Conservation (phyloP, 2,329 filamentous ascomycete genomes). For the Colletotrichum lini region DNA sequence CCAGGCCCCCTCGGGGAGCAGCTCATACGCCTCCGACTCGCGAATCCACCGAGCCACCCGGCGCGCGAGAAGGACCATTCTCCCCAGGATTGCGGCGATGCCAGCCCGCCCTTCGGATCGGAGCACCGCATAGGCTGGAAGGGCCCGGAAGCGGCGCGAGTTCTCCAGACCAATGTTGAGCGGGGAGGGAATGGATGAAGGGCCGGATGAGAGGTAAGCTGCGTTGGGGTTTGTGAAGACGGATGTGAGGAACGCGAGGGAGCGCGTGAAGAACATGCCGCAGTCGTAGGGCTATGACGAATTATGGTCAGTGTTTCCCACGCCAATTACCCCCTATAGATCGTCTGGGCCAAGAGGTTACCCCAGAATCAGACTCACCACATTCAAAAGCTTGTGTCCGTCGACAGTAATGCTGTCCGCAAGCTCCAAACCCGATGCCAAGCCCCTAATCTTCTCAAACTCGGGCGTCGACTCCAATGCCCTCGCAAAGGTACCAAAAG, state of each 20-base stretch:
- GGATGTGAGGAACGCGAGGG: constrained; percentile 68
- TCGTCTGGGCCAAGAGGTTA: background rate
- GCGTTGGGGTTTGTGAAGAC: constrained; percentile 90
- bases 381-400: constrained; percentile 93
- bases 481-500: constrained; percentile 88
- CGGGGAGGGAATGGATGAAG: constrained; percentile 77
- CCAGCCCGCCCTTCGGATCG: constrained; percentile 80
- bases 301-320: background rate
- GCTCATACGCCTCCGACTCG: constrained; percentile 73
- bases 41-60: constrained; percentile 75
- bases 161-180: constrained; percentile 92
- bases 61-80: constrained; percentile 81
- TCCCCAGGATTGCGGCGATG: constrained; percentile 77
- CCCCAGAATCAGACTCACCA: constrained; percentile 64
- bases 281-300: constrained; percentile 82
- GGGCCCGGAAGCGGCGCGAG: constrained; percentile 88
- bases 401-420: constrained; percentile 91
- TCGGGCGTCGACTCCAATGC: constrained; percentile 70
- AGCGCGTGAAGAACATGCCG: constrained; percentile 87
- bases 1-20: constrained; percentile 69
- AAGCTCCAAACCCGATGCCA: constrained; percentile 78
- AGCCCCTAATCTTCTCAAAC: constrained; percentile 67
- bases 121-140: constrained; percentile 90
- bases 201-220: constrained; percentile 75
- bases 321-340: background rate